Evolutionary conservation across 2,329 filamentous ascomycete species (phyloP).

Genomic region (Fusarium pilosicola): DNA sequence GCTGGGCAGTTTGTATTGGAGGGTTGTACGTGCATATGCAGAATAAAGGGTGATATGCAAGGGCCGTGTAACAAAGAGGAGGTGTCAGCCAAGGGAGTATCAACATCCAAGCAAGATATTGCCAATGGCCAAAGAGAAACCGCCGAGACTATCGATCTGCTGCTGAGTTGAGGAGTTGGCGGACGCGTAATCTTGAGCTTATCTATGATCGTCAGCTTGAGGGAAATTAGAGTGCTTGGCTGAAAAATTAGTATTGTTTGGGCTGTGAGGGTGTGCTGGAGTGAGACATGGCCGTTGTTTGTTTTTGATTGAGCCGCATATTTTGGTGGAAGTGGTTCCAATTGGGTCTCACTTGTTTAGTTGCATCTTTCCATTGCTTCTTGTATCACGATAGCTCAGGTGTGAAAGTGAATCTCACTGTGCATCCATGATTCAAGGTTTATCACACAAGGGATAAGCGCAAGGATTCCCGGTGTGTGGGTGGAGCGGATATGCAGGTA

Average conservation of each 20-base stretch:
- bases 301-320: not conserved
- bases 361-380: not conserved
- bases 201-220: slow-evolving; percentile 8
- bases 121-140: not conserved
- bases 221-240: slow-evolving; percentile 17
- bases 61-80: slow-evolving; percentile 1
- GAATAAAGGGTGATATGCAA: slow-evolving; percentile 8
- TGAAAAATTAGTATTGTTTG: not conserved
- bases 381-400: not conserved
- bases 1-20: not conserved
- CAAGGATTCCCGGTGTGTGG: not conserved
- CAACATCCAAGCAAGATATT: not conserved
- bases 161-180: not conserved
- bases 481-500: slow-evolving; percentile 30
- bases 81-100: not conserved
- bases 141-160: not conserved
- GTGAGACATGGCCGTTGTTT: slow-evolving; percentile 13
- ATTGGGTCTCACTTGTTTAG: not conserved
- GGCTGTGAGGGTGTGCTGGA: not conserved
- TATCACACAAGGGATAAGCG: not conserved
- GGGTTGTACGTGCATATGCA: not conserved
- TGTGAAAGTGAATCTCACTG: not conserved
- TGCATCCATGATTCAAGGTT: not conserved
- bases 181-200: not conserved
- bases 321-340: not conserved